Conservation (phyloP, 768 basidiomycete genomes). For the Boletus rubroflammeus region DNA sequence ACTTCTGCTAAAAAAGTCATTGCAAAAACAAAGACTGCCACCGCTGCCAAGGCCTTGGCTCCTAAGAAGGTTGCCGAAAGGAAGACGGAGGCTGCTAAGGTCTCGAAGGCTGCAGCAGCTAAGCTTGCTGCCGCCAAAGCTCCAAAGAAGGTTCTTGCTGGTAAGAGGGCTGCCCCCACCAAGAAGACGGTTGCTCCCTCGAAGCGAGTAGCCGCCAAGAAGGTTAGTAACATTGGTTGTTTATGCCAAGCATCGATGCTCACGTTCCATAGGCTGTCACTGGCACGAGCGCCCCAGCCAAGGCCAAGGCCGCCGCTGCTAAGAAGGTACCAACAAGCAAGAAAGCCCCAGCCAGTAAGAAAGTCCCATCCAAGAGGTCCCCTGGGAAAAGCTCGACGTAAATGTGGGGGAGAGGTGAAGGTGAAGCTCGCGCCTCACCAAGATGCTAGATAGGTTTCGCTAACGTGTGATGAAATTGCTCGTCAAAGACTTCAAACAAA, state of each 20-base stretch:
- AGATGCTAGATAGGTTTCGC: background rate
- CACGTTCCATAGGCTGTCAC: conserved; percentile 43
- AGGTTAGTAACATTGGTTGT: conserved; percentile 37
- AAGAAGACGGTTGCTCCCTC: conserved; percentile 42
- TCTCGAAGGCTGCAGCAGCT: conserved; percentile 20
- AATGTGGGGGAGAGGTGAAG: conserved; percentile 3
- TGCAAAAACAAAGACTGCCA: conserved; percentile 37
- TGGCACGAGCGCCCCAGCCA: conserved; percentile 42
- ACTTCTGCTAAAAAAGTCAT: conserved; percentile 23
- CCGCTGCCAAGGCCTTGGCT: conserved; percentile 33
- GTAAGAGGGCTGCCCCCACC: conserved; percentile 29
- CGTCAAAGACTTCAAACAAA: background rate
- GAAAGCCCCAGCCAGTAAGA: conserved; percentile 27
- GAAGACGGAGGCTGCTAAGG: conserved; percentile 34
- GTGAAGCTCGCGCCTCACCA: background rate
- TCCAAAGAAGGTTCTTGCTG: conserved; percentile 33
- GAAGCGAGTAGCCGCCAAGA: conserved; percentile 59
- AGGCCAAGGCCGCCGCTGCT: conserved; percentile 26
- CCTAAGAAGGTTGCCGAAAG: conserved; percentile 40
- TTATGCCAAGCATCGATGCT: background rate
- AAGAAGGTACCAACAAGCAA: conserved; percentile 34
- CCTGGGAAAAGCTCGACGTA: conserved; percentile 19
- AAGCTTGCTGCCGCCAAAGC: conserved; percentile 21
- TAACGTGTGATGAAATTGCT: background rate
- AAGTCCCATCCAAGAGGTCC: conserved; percentile 17